A percentile compares a stretch with the other conserved stretches of the same genome.
Evolutionary conservation across 768 basidiomycete genomes (phyloP).

Genomic region (Trametes maxima): DNA sequence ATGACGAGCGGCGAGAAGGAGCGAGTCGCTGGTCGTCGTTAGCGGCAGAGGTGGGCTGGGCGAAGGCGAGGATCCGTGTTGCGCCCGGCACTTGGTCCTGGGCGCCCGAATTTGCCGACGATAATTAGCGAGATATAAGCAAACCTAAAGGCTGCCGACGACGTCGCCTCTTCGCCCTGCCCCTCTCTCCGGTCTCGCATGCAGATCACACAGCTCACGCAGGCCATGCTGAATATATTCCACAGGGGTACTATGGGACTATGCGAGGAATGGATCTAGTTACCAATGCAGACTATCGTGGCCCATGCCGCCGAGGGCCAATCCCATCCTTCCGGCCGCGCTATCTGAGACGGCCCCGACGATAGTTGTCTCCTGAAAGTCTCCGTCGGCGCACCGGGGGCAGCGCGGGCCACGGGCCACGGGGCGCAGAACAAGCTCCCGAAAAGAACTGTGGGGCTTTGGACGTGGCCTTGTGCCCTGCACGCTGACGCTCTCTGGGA

Average conservation of each 20-base stretch:
- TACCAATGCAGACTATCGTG: constrained; percentile 9
- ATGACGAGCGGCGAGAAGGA: constrained; percentile 22
- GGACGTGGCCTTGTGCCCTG: background rate
- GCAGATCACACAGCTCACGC: background rate
- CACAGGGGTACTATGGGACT: constrained; percentile 4
- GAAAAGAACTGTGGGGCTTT: constrained; percentile 5
- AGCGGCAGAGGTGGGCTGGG: constrained; percentile 21
- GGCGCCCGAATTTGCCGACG: constrained; percentile 26
- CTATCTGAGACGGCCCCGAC: constrained; percentile 13
- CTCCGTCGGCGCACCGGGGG: background rate
- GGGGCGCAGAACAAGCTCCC: constrained; percentile 1
- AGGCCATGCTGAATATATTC: constrained; percentile 4
- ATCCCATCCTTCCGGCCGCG: constrained; percentile 8
- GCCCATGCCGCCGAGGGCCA: background rate
- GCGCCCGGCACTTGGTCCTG: constrained; percentile 17
- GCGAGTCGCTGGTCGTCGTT: constrained; percentile 26
- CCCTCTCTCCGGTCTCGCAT: background rate
- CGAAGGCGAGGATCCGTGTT: constrained; percentile 12
- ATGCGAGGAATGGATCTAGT: constrained; percentile 9
- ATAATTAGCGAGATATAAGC: constrained; percentile 11
- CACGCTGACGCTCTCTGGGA: too few relatives aligned
- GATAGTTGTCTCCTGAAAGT: background rate
- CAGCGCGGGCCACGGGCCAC: background rate
- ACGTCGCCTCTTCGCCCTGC: background rate
- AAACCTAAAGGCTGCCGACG: constrained; percentile 1